Conservation (phyloP, 345 rosid species). For the Eucalyptus curtisii region DNA sequence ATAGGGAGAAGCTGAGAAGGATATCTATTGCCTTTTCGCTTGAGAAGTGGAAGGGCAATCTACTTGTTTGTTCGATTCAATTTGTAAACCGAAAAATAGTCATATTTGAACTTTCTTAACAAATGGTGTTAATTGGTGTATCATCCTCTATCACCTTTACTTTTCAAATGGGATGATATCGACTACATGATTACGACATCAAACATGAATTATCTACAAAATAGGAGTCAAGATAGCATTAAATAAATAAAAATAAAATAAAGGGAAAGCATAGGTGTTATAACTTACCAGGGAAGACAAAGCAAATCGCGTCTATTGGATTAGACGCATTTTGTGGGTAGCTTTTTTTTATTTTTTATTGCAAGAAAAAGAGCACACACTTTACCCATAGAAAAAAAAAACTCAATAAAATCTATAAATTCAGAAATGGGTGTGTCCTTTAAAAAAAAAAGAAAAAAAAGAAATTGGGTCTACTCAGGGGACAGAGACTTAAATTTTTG, state of each 20-base stretch:
- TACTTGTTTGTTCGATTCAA: not conserved
- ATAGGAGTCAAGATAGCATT: not conserved
- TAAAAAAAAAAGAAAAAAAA: accelerated
- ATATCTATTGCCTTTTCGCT: too few species aligned
- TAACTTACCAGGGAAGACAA: not conserved
- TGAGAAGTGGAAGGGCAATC: not conserved
- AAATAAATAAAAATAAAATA: not conserved
- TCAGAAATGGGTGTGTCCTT: not conserved
- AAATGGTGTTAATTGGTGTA: not conserved
- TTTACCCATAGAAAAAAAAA: not conserved
- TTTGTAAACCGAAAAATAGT: not conserved
- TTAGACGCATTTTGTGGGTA: not conserved
- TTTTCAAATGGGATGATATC: not conserved
- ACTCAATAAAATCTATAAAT: not conserved
- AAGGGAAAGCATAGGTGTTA: accelerated
- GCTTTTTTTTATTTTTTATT: not conserved
- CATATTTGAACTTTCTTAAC: not conserved
- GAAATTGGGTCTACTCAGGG: not conserved
- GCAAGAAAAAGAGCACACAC: not conserved
- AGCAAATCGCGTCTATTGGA: not conserved
- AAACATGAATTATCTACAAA: not conserved
- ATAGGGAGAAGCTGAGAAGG: too few species aligned
- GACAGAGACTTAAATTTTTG: not conserved
- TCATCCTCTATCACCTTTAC: not conserved
- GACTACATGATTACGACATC: not conserved